Percentiles rank a stretch among this genome's conserved stretches.
phyloP scores from a whole-genome alignment of 805 yeast genomes.

The Debaryomyces hansenii region DNA sequence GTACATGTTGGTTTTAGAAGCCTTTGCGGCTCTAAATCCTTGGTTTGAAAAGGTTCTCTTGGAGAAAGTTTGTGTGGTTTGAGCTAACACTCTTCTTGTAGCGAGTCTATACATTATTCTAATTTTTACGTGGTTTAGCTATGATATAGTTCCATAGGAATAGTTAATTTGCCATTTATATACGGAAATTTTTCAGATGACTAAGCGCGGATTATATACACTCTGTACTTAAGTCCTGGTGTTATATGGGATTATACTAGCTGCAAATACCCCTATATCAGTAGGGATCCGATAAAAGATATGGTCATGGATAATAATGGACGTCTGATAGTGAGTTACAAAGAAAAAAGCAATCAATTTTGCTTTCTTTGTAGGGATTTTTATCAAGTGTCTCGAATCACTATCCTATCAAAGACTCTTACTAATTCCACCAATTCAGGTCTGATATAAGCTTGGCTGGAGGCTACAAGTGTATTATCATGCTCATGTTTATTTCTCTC shows the following conservation, averaged over 20 bases:
- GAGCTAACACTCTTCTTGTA: constrained; percentile 13
- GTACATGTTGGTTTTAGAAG: background rate
- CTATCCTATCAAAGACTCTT: no score
- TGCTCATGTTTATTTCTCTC: no score
- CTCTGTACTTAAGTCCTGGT: background rate
- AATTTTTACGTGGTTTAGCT: background rate
- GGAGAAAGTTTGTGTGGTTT: constrained; percentile 7
- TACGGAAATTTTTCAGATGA: constrained; percentile 9
- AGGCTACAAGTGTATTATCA: no score
- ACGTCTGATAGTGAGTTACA: no score
- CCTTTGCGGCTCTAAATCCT: constrained; percentile 3
- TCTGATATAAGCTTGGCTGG: no score
- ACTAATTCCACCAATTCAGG: no score
- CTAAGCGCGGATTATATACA: constrained; percentile 1
- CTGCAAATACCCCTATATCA: no score
- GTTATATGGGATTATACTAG: background rate
- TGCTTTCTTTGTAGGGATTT: no score
- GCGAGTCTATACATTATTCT: constrained; percentile 19
- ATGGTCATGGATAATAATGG: no score
- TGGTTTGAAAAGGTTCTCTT: constrained; percentile 10
- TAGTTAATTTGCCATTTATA: background rate
- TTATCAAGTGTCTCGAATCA: no score
- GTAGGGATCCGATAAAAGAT: no score
- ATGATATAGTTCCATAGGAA: background rate
- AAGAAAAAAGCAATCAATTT: no score